Conservation (phyloP, 495 filamentous ascomycete genomes). For the Pyrenula massariospora region DNA sequence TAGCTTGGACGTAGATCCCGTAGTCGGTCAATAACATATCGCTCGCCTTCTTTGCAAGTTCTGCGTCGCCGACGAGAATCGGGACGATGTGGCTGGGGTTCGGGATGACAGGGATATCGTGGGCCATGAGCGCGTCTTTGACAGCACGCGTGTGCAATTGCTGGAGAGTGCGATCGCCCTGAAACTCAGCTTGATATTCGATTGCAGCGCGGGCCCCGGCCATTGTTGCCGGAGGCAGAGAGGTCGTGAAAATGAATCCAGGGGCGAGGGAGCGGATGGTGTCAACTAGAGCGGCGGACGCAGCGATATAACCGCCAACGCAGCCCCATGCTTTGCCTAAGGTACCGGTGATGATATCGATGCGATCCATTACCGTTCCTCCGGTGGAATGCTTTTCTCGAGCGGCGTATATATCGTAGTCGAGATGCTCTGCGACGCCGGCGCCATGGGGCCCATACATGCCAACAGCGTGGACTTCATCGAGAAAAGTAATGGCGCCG, state of each 20-base stretch:
- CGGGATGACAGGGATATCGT: slow-evolving; percentile 93
- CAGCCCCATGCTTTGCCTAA: slow-evolving; percentile 96
- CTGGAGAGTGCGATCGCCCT: slow-evolving; percentile 77
- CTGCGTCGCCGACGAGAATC: slow-evolving; percentile 85
- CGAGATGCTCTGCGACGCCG: slow-evolving; percentile 93
- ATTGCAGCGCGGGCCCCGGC: slow-evolving; percentile 86
- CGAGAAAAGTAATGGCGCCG: slow-evolving; percentile 91
- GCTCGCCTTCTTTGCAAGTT: slow-evolving; percentile 80
- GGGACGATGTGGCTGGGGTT: slow-evolving; percentile 96
- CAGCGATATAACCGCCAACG: slow-evolving; percentile 95
- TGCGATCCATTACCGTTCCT: slow-evolving; percentile 86
- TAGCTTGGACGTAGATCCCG: slow-evolving; percentile 93
- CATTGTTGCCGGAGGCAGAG: slow-evolving; percentile 92
- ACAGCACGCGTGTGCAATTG: slow-evolving; percentile 92
- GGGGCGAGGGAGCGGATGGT: slow-evolving; percentile 92
- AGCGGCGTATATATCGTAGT: slow-evolving; percentile 57
- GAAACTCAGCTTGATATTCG: slow-evolving; percentile 73
- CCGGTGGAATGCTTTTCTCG: slow-evolving; percentile 46
- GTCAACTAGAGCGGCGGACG: slow-evolving; percentile 78
- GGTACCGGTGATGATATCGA: slow-evolving; percentile 96
- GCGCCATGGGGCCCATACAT: slow-evolving; percentile 98
- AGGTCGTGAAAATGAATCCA: slow-evolving; percentile 98
- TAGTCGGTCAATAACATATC: slow-evolving; percentile 80
- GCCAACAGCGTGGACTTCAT: slow-evolving; percentile 96
- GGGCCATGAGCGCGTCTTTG: slow-evolving; percentile 61